Conservation (phyloP, 169 alveolate species). For the Plasmodium adleri region DNA sequence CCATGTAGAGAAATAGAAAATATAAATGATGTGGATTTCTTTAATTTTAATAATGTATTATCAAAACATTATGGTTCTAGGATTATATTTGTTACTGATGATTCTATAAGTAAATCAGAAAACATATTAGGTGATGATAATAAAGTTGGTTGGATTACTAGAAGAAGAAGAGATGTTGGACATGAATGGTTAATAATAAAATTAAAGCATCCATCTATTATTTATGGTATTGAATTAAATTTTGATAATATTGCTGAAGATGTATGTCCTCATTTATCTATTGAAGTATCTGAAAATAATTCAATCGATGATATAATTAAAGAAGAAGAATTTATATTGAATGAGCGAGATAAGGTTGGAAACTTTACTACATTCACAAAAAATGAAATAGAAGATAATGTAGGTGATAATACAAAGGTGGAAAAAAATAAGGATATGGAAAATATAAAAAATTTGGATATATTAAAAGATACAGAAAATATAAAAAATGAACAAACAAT, state of each 20-base stretch:
- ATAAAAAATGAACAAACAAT: no score
- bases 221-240: conserved; percentile 70
- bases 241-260: conserved; percentile 71
- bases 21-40: conserved; percentile 39
- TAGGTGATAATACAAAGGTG: no score
- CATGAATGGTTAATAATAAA: conserved; percentile 71
- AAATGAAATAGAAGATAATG: no score
- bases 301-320: conserved; percentile 44
- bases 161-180: conserved; percentile 76
- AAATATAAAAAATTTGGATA: no score
- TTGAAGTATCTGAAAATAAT: conserved; percentile 46
- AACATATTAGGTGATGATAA: conserved; percentile 47
- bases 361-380: no score
- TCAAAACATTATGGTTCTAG: conserved; percentile 55
- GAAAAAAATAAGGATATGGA: no score
- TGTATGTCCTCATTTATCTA: conserved; percentile 74
- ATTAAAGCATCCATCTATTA: conserved; percentile 55
- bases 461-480: no score
- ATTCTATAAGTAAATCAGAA: conserved; percentile 58
- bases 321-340: conserved; percentile 66
- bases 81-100: conserved; percentile 64
- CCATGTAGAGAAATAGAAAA: conserved; percentile 71
- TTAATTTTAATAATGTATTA: conserved; percentile 54
- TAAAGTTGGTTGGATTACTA: conserved; percentile 72
- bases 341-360: conserved; percentile 12